Evolutionary conservation across 148 eudicot genomes (phyloP).

Genomic region (Rhododendron kiyosumense): DNA sequence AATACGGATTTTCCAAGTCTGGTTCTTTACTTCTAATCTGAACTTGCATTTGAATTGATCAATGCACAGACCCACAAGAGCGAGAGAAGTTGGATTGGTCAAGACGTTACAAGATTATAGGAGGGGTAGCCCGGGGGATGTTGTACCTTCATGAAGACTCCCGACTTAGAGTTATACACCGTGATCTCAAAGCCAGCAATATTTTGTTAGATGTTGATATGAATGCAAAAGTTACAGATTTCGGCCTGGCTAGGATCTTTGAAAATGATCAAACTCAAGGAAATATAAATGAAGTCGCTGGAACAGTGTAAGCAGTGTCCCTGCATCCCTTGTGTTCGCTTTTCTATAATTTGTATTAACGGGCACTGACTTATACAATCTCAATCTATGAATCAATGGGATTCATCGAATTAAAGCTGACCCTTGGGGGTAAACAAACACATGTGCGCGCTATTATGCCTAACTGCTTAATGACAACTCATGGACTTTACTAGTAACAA

Average conservation of each 20-base stretch:
- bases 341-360: neutral
- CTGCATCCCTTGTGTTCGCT: neutral
- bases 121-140: conserved; percentile 23
- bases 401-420: neutral
- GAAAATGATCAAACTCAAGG: conserved; percentile 4
- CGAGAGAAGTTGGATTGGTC: conserved; percentile 22
- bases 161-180: neutral
- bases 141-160: conserved; percentile 30
- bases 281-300: conserved; percentile 16
- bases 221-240: conserved; percentile 22
- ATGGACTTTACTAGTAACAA: neutral
- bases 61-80: conserved; percentile 21
- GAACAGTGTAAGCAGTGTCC: conserved; percentile 35
- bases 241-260: neutral
- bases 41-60: neutral
- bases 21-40: neutral
- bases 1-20: neutral
- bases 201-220: conserved; percentile 14
- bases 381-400: neutral
- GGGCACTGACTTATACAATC: neutral
- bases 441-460: neutral
- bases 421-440: neutral
- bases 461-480: neutral
- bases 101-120: conserved; percentile 25
- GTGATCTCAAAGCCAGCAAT: neutral